Percentiles rank a stretch among this genome's conserved stretches.
Conservation (phyloP, 148 eudicot species). For the Rhododendron mucronatum region DNA sequence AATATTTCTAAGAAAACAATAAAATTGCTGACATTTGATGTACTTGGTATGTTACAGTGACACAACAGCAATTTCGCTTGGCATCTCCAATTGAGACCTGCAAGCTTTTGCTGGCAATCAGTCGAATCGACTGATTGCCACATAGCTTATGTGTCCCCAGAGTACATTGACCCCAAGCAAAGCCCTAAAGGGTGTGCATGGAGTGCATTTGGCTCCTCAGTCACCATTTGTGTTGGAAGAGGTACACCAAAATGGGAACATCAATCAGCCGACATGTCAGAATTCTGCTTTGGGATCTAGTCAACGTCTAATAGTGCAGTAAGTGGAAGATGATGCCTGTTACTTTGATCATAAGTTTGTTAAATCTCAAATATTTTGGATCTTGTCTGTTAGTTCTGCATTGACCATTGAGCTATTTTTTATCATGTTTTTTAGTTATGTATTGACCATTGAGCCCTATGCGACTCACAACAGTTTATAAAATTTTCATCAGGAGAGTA, state of each 20-base stretch:
- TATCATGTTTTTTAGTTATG: neutral
- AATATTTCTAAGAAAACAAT: neutral
- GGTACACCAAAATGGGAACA: conserved; percentile 48
- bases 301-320: conserved; percentile 51
- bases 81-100: conserved; percentile 22
- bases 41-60: conserved; percentile 4
- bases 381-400: neutral
- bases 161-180: conserved; percentile 39
- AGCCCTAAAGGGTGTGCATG: conserved; percentile 73
- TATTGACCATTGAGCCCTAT: neutral
- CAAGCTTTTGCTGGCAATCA: conserved; percentile 51
- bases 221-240: conserved; percentile 73
- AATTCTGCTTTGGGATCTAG: conserved; percentile 20
- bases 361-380: neutral
- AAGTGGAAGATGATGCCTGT: conserved; percentile 22
- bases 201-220: conserved; percentile 71
- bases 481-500: conserved; percentile 41
- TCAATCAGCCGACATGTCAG: conserved; percentile 28
- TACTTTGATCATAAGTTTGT: neutral
- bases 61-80: conserved; percentile 4
- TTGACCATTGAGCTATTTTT: neutral
- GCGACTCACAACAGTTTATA: neutral
- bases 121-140: conserved; percentile 48
- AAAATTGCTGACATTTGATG: neutral
- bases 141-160: conserved; percentile 54